Base-by-base conservation (phyloP, 2,329 filamentous ascomycete species). In the Leptographium wingfieldii region DNA sequence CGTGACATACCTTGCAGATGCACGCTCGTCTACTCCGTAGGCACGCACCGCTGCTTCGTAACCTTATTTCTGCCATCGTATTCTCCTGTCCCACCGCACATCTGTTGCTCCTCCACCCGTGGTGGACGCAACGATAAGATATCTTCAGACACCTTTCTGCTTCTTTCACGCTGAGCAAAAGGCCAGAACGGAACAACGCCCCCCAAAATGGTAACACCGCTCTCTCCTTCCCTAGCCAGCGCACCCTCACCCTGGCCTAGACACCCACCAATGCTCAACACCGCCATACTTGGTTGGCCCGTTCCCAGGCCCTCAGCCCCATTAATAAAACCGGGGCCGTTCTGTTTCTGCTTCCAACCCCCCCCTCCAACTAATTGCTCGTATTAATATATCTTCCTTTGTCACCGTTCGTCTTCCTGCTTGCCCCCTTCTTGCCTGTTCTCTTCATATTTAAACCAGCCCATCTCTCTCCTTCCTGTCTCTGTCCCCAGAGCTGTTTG, bases 301-400 rank as follows among this genome's bases (percentile, higher is more conserved):
- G 51, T 52, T 58, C 40, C 56, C 57, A 59, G 48, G 25, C 33
- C 25, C 43, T 46, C 59, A 46, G 55, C 59, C 60, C 56, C 61
- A 57, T 58, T 60, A 58, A 60, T 60, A 59, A 58, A 59, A 33
- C 10, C 14, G 56, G 48, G 10, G n/a, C 55, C 22, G 27, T 29
- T 33, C 46, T 48, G 43, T 51, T 29, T 19, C 56, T 56, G 35
- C 46, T 48, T 22, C 27, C 38, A 12, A 25, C 56, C n/a, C n/a
- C 22, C 43, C 46, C 46, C 46, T 25, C 56, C 56, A 22, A 40
- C 29, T n/a, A 52, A n/a, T 31, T 52, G 48, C 25, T 27, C 25
- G 25, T 52, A 56, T 55, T 46, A 46, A 31, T 56, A 7, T 48
- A 56, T 29, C 35, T 56, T 22, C 55, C 38, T 40, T 33, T 40